A percentile compares a stretch with the other conserved stretches of the same genome.
Conservation (phyloP, 2,329 filamentous ascomycete genomes). For the Zasmidium citrigriseum region DNA sequence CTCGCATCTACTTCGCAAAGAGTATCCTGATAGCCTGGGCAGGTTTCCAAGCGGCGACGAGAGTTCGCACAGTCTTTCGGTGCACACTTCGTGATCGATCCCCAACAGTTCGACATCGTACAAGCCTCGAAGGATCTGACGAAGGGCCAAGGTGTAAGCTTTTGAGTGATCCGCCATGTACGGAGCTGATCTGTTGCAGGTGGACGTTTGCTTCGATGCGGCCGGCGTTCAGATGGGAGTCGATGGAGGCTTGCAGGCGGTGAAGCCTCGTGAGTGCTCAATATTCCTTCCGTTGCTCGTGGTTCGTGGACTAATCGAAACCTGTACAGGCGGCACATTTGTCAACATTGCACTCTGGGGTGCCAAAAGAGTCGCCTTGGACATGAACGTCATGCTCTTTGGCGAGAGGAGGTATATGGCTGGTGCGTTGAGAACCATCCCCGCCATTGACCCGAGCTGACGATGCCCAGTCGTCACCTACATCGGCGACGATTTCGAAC, state of each 20-base stretch:
- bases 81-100: slow-evolving; percentile 17
- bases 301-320: neutral
- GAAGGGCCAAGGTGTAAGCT: slow-evolving; percentile 5
- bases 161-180: neutral
- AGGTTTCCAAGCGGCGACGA: slow-evolving; percentile 7
- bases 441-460: neutral
- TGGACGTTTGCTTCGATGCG: slow-evolving; percentile 19
- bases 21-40: neutral
- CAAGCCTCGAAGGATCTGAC: slow-evolving; percentile 12
- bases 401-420: slow-evolving; percentile 13
- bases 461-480: slow-evolving; percentile 5
- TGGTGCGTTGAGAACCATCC: slow-evolving; percentile 1
- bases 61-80: slow-evolving; percentile 13
- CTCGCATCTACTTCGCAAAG: neutral
- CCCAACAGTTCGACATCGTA: slow-evolving; percentile 2
- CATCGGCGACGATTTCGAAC: slow-evolving; percentile 14
- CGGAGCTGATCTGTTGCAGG: neutral
- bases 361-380: slow-evolving; percentile 6
- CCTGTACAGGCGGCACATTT: slow-evolving; percentile 7
- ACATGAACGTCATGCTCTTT: slow-evolving; percentile 10
- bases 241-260: slow-evolving; percentile 6
- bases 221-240: slow-evolving; percentile 14
- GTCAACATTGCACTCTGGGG: slow-evolving; percentile 18
- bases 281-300: neutral
- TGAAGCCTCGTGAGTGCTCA: neutral